Evolutionary conservation across 176 grass and related monocot species (phyloP), one percentile per base, ranked within the genome.

Genomic region (Zea luxurians): DNA sequence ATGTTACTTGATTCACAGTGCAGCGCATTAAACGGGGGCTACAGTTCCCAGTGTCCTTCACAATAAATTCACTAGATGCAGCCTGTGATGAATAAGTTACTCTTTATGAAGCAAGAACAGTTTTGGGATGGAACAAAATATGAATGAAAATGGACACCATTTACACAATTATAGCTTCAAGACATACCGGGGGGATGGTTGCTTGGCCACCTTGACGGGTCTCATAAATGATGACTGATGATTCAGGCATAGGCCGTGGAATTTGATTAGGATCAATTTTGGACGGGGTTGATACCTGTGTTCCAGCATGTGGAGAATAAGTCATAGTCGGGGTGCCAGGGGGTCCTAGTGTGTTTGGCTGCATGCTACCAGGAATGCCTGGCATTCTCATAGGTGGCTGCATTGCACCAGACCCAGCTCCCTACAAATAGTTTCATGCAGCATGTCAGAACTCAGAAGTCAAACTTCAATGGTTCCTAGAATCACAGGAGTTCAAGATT

Each of bases 241-340:
- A 77, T 81, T 83, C 86, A 54, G 90, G 47, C 64, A 97, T 73
- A 38, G 93, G 93, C 46, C 93, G 67, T 10, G 93, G 93, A 76
- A 97, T 92, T 82, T 97, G 93, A 83, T 88, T 92, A 34, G 93
- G 93, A 75, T 97, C 93, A 40, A 97, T 97, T 76, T 93, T 97
- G 5, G 90, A 97, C 6, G 86, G 89, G 35, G 92, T 91, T 37
- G 87, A 80, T 8, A 92, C 80, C 77, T 90, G 85, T 55, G 85
- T 73, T 74, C 87, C 87, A 66, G 87, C 88, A 84, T 90, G 93
- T 49, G 93, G 83, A 8, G 90, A 84, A 82, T 90, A 88, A 13
- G 85, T 80, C 60, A 97, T 86, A 9, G 82, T 78, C 0, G 87
- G 81, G 35, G 72, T 83, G 8, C 85, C 80, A 11, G 88, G 68